Evolutionary conservation across 345 rosid genomes (phyloP), one percentile per base, ranked within the genome.

Genomic region (Bretschneidera sinensis): DNA sequence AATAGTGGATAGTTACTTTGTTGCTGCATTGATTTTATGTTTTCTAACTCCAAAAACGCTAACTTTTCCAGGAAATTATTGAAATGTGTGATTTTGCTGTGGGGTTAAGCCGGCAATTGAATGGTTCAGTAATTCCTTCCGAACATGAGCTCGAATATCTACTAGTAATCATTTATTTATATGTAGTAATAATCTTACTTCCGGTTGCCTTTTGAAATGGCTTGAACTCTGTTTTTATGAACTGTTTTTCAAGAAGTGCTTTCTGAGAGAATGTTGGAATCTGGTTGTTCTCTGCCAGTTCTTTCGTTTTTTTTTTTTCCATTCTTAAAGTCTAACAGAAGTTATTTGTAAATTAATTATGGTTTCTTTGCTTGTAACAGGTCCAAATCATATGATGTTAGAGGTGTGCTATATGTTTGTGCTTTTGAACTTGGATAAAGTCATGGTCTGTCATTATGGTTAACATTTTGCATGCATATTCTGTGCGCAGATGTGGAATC

Each of bases 41-140:
- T 33, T 49, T 56, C 25, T 65, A 49, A 65, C 8, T 11, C 16
- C 34, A 24, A 25, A 45, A 43, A 52, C 48, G 31, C 54, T 51
- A 51, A 55, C 23, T 21, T 73, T 76, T 78, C 75, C 89, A 90
- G 99, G 99, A 91, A 83, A 76, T 94, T 4, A 85, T 94, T 70
- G 99, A 94, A 74, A 91, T 91, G 99, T 94, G 99, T 71, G 97
- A 94, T 74, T 94, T 88, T 73, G 77, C 91, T 55, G 97, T 90
- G 74, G 97, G 96, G 62, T 79, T 90, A 71, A 94, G 99, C 74
- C 72, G 97, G 54, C 99, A 94, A 74, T 89, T 94, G 63, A 91
- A 90, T 81, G 99, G 97, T 56, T 94, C 89, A 0, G 63, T 94
- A 31, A 81, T 90, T 58, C 97, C 99, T 74, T 94, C 99, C 24